These are phyloP conservation scores for Ceratocystis diversiconidia DNA, from an alignment of 2,329 filamentous ascomycete genomes.

Conservation along the genomic window DNA sequence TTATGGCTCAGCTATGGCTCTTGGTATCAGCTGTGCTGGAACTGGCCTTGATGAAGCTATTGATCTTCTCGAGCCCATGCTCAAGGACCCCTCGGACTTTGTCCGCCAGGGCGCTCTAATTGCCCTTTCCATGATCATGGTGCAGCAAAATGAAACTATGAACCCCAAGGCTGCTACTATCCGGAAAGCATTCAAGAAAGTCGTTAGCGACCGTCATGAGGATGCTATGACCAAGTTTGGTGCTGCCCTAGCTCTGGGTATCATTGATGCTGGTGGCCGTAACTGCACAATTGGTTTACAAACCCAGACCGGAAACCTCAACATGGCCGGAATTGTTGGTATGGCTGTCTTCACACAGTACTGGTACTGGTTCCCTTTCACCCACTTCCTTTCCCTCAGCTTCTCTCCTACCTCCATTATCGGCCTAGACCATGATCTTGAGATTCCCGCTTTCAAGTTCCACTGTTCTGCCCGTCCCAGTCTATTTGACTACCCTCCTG, in stretches of 20 bases:
- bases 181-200: slow-evolving; percentile 86
- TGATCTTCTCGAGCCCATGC: slow-evolving; percentile 94
- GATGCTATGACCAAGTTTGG: slow-evolving; percentile 99
- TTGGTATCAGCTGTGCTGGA: slow-evolving; percentile 94
- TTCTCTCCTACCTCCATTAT: slow-evolving; percentile 97
- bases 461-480: slow-evolving; percentile 88
- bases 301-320: slow-evolving; percentile 94
- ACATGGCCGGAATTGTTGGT: slow-evolving; percentile 95
- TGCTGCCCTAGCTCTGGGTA: slow-evolving; percentile 81
- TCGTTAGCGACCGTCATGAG: slow-evolving; percentile 86
- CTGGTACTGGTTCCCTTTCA: slow-evolving; percentile 99
- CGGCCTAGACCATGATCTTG: slow-evolving; percentile 81
- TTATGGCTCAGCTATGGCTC: slow-evolving; percentile 94
- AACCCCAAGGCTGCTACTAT: slow-evolving; percentile 90
- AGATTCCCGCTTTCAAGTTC: slow-evolving; percentile 89
- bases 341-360: slow-evolving; percentile 98
- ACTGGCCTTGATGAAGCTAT: slow-evolving; percentile 94
- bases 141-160: slow-evolving; percentile 98
- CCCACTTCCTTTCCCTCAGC: slow-evolving; percentile 88
- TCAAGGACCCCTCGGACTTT: slow-evolving; percentile 97
- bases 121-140: slow-evolving; percentile 90
- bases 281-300: slow-evolving; percentile 98
- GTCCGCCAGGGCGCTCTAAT: slow-evolving; percentile 94
- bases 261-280: slow-evolving; percentile 92
- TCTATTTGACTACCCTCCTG: slow-evolving; percentile 93